Conservation (phyloP, 768 basidiomycete species). For the Agrocybe chaxingu region DNA sequence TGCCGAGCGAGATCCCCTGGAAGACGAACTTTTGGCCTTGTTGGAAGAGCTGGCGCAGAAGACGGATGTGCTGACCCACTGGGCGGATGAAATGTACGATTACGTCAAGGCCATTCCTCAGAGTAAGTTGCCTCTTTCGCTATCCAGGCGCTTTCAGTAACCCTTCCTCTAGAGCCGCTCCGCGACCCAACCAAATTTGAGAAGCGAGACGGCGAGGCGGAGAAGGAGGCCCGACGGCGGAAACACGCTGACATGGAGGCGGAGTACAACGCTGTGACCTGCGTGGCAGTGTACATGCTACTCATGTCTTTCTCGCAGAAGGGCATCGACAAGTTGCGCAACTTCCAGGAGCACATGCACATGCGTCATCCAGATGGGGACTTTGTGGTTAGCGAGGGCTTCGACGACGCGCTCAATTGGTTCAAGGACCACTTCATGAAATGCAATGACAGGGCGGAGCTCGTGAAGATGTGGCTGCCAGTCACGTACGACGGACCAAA, state of each 20-base stretch:
- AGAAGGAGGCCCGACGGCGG: conserved; percentile 64
- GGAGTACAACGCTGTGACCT: conserved; percentile 81
- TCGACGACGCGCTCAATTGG: conserved; percentile 82
- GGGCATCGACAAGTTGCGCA: conserved; percentile 81
- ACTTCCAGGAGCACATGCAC: conserved; percentile 78
- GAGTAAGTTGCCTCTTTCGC: conserved; percentile 46
- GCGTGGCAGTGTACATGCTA: conserved; percentile 86
- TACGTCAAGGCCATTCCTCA: conserved; percentile 82
- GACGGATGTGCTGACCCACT: conserved; percentile 88
- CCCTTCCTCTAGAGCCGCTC: conserved; percentile 58
- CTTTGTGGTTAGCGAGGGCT: conserved; percentile 75
- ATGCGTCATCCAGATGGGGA: conserved; percentile 76
- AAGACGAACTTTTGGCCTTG: conserved; percentile 75
- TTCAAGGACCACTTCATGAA: conserved; percentile 93
- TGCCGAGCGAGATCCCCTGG: conserved; percentile 60
- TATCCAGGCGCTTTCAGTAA: not conserved
- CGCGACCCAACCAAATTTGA: conserved; percentile 77
- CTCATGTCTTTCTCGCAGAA: conserved; percentile 91
- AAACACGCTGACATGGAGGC: conserved; percentile 76
- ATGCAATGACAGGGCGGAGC: conserved; percentile 86
- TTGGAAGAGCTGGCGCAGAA: conserved; percentile 95
- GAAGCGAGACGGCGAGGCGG: conserved; percentile 67
- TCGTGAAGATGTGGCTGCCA: conserved; percentile 86
- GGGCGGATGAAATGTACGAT: conserved; percentile 94
- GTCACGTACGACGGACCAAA: conserved; percentile 79